These are phyloP conservation scores for Ganoderma lucidum DNA, from an alignment of 1,284 basidiomycete genomes.

Conservation along the genomic window DNA sequence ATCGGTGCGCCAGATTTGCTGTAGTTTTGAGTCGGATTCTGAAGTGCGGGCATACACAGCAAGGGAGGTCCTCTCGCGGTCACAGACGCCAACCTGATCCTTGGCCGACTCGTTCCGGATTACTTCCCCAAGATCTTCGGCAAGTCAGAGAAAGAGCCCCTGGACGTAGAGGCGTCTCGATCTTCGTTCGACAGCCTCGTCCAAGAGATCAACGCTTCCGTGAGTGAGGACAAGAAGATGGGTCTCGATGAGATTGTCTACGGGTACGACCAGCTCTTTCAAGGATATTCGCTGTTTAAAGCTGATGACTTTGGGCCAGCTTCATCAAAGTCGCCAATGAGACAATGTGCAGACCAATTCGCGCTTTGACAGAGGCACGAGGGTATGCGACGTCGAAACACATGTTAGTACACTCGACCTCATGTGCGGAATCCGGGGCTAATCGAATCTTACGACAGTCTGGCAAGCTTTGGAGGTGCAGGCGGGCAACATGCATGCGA, in stretches of 20 bases:
- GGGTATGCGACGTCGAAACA: constrained; percentile 89
- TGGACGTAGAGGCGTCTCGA: constrained; percentile 76
- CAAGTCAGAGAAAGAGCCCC: constrained; percentile 81
- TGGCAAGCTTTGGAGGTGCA: constrained; percentile 92
- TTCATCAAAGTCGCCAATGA: constrained; percentile 96
- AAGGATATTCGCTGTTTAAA: not conserved
- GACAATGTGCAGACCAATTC: constrained; percentile 93
- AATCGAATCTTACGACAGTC: constrained; percentile 44
- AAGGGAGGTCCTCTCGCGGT: constrained; percentile 88
- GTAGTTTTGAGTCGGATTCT: not conserved
- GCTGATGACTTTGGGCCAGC: not conserved
- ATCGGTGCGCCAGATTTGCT: constrained; percentile 55
- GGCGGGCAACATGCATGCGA: constrained; percentile 94
- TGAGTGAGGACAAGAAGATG: constrained; percentile 60
- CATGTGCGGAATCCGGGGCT: not conserved
- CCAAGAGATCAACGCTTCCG: constrained; percentile 66
- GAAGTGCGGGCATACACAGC: constrained; percentile 45
- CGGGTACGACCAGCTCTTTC: constrained; percentile 56
- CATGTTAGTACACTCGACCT: constrained; percentile 55
- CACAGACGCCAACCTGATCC: constrained; percentile 87
- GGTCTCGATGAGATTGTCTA: constrained; percentile 89
- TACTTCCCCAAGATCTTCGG: constrained; percentile 93
- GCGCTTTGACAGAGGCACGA: constrained; percentile 90
- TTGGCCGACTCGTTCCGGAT: constrained; percentile 84
- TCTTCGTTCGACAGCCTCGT: constrained; percentile 72